Base-by-base conservation (phyloP, 805 yeast species). In the Naumovozyma baii region DNA sequence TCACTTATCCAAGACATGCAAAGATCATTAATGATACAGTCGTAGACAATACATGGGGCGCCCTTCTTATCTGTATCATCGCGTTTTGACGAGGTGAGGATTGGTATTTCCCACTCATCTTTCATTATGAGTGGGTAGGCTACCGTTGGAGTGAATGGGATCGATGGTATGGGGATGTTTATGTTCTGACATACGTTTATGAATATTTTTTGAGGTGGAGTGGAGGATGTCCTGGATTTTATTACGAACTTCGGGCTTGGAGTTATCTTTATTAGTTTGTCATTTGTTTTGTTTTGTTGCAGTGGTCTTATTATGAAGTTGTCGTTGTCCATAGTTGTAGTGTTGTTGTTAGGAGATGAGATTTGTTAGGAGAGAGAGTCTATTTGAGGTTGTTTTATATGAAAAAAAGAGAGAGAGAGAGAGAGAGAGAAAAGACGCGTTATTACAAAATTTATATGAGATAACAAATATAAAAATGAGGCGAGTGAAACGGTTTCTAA, bases 91-190 rank as follows among this genome's bases (percentile, higher is more conserved):
- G 90, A 77, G 0, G 84, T 76, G 1, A 83, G 71, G 2, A 88
- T 75, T 1, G 96, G 96, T 2, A 86, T 80, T 43, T 82, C 87
- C 95, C 95, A 87, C 51, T 80, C 69, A 51, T 78, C 78, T 29
- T 74, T 76, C 60, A 78, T 73, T 17, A 82, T 78, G 37, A 76
- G 58, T 1, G 80, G 78, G 49, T 78, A 78, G 2, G 84, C 76
- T 2, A 64, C 57, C 30, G 65, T 69, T 3, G 86, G 78, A 29
- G 72, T 69, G 51, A 80, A 82, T 2, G 59, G 58, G 2, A 55
- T 51, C 7, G 49, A 72, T 0, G 95, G 94, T 18, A 65, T 52
- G 3, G 94, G 94, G 0, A 86, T 79, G 19, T 71, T 66, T 1
- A 61, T 52, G 50, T 80, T 79, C 17, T 78, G 73, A 54, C 95